Conservation (phyloP, 495 filamentous ascomycete species). For the Chlorociboria aeruginascens region DNA sequence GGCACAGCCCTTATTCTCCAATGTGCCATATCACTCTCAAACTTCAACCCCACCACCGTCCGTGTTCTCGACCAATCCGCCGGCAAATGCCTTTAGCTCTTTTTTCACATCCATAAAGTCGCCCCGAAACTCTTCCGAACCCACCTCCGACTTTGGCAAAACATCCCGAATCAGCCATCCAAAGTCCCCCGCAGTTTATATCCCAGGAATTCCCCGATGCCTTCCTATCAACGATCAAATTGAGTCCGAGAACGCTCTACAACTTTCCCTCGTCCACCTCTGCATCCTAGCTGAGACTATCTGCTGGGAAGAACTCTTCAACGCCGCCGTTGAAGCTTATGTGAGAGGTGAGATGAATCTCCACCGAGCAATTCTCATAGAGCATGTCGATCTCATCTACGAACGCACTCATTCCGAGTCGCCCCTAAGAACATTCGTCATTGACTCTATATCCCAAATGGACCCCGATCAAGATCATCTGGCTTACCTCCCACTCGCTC, state of each 20-base stretch:
- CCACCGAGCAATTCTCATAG: neutral
- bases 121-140: no score
- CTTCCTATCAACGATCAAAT: no score
- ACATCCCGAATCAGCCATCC: no score
- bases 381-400: constrained; percentile 6
- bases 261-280: constrained; percentile 10
- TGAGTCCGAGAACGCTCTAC: neutral
- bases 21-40: no score
- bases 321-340: constrained; percentile 10
- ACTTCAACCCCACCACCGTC: no score
- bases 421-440: neutral
- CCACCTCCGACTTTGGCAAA: no score
- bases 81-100: no score
- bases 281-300: constrained; percentile 13
- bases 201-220: neutral
- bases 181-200: no score
- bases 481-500: neutral
- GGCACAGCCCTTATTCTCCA: no score
- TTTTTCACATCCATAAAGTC: no score
- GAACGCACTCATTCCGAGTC: neutral
- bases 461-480: neutral
- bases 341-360: constrained; percentile 3
- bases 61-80: no score
- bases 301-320: constrained; percentile 11
- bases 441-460: neutral